Conservation (phyloP, 768 basidiomycete genomes). For the Collybia mongolica region DNA sequence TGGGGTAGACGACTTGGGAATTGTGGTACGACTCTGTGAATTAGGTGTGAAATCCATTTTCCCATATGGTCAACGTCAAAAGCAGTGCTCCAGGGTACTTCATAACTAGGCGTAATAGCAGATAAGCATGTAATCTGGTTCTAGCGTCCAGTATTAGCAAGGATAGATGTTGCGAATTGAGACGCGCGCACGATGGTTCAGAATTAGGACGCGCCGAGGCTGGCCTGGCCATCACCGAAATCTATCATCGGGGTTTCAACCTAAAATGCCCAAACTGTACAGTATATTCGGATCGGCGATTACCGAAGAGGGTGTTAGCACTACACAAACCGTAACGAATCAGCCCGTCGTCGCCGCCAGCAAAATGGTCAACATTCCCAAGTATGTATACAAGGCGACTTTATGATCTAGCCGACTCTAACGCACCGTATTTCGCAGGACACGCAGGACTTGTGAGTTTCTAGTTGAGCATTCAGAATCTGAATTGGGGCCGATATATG, state of each 20-base stretch:
- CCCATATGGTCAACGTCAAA: too few species aligned
- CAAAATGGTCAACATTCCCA: slow-evolving; percentile 95
- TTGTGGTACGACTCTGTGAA: too few species aligned
- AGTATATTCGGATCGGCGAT: slow-evolving; percentile 31
- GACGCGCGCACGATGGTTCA: too few species aligned
- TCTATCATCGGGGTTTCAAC: slow-evolving; percentile 21
- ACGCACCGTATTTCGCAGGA: slow-evolving; percentile 40
- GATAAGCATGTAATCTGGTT: too few species aligned
- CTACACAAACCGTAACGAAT: slow-evolving; percentile 33
- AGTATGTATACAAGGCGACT: slow-evolving; percentile 49
- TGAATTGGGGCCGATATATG: slow-evolving; percentile 6
- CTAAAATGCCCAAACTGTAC: slow-evolving; percentile 34
- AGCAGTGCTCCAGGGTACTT: too few species aligned
- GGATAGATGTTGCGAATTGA: too few species aligned
- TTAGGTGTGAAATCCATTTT: too few species aligned
- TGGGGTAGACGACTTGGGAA: too few species aligned
- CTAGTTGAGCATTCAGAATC: neutral
- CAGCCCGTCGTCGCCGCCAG: slow-evolving; percentile 42
- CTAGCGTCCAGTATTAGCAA: too few species aligned
- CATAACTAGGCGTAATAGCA: too few species aligned
- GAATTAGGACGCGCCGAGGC: neutral
- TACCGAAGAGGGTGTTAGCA: slow-evolving; percentile 25
- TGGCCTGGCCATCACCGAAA: neutral
- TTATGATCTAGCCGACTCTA: neutral
- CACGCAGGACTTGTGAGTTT: slow-evolving; percentile 93